These are phyloP conservation scores for Solanum raphanifolium DNA, from an alignment of 257 asterid species.

Conservation along the genomic window DNA sequence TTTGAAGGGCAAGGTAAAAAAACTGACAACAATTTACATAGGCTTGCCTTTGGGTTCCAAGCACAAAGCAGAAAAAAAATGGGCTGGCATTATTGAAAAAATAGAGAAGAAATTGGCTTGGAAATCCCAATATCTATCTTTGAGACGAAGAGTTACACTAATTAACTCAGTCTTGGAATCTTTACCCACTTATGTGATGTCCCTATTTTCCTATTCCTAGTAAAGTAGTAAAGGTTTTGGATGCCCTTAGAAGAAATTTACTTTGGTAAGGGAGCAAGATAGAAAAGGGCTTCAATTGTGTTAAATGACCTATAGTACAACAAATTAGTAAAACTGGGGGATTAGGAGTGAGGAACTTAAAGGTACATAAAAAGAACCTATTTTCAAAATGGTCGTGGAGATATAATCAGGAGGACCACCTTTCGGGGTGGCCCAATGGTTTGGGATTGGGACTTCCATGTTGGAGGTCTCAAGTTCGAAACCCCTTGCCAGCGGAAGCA, in stretches of 20 bases:
- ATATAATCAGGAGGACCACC: background rate
- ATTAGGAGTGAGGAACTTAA: background rate
- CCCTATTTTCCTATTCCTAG: background rate
- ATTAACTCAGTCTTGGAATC: background rate
- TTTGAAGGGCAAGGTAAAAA: background rate
- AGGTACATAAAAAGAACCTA: background rate
- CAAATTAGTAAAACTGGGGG: background rate
- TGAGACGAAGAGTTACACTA: background rate
- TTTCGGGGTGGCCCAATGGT: no score
- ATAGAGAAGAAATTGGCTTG: background rate
- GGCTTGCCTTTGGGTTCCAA: background rate
- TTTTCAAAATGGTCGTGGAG: background rate
- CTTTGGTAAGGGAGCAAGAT: background rate
- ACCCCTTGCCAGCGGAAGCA: no score
- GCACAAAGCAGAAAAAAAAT: background rate
- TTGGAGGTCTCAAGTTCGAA: no score
- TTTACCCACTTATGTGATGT: background rate
- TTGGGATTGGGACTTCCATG: no score
- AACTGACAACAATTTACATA: background rate
- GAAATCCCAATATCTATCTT: background rate
- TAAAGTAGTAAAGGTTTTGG: background rate
- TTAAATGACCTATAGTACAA: background rate
- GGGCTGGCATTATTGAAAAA: background rate
- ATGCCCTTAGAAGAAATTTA: background rate
- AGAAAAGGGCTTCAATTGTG: background rate